Percentiles rank a stretch among this genome's conserved stretches.
Conservation (phyloP, 2,329 filamentous ascomycete genomes). For the Ciborinia camelliae region DNA sequence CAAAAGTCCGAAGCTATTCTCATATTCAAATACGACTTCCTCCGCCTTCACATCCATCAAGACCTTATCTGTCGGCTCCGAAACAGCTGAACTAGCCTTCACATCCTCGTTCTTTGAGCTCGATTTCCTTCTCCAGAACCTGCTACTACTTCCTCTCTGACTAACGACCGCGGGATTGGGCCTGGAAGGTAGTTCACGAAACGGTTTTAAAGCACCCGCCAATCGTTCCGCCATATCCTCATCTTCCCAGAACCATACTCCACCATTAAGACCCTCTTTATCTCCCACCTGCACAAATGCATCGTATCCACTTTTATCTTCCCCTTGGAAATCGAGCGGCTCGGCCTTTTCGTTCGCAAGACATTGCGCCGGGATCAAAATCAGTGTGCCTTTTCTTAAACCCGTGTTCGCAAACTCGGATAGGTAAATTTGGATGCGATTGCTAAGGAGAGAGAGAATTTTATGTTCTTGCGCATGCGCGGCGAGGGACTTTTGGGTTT, state of each 20-base stretch:
- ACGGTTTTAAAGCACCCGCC: conserved; percentile 27
- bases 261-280: conserved; percentile 25
- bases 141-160: background rate
- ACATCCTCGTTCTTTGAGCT: conserved; percentile 14
- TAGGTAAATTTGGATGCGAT: conserved; percentile 32
- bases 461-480: conserved; percentile 31
- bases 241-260: conserved; percentile 30
- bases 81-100: background rate
- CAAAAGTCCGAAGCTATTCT: conserved; percentile 67
- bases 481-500: conserved; percentile 28
- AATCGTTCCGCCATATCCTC: conserved; percentile 31
- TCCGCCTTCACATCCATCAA: conserved; percentile 32
- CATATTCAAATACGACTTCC: conserved; percentile 58
- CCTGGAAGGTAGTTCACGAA: conserved; percentile 20
- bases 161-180: background rate
- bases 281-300: conserved; percentile 26
- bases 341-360: conserved; percentile 27
- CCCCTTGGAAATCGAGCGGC: conserved; percentile 30
- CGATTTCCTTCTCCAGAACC: conserved; percentile 29
- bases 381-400: conserved; percentile 28
- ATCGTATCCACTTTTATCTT: conserved; percentile 26
- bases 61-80: conserved; percentile 23
- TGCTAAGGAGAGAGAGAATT: conserved; percentile 31
- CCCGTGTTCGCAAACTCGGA: conserved; percentile 31
- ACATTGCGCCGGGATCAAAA: conserved; percentile 31